Conservation (phyloP, 495 filamentous ascomycete genomes). For the Aspergillus nanangensis region DNA sequence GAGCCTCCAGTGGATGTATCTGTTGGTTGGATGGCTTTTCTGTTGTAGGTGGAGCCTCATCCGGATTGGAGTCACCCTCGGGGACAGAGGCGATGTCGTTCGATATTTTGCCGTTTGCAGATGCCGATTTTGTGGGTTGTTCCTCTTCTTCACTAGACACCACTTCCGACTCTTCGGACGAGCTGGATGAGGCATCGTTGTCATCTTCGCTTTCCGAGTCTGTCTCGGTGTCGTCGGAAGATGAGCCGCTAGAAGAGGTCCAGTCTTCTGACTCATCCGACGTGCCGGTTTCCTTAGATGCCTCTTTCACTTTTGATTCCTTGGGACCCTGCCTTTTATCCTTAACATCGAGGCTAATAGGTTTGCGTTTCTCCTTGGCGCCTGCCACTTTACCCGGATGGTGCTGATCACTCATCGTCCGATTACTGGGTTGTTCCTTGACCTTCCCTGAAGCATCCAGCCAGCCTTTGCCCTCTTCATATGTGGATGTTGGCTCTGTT, state of each 20-base stretch:
- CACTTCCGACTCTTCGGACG: conserved; percentile 22
- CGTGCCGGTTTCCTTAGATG: conserved; percentile 13
- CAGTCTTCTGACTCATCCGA: conserved; percentile 35
- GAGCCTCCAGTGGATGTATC: conserved; percentile 80
- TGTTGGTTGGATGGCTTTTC: conserved; percentile 35
- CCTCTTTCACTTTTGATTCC: conserved; percentile 3
- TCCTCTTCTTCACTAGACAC: conserved; percentile 14
- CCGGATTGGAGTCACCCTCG: background rate
- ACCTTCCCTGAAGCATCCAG: conserved; percentile 73
- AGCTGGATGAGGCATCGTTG: conserved; percentile 18
- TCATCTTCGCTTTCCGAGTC: conserved; percentile 25
- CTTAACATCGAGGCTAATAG: conserved; percentile 2
- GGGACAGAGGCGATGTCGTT: no score
- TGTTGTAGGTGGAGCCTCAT: no score
- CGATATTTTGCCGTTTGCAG: no score
- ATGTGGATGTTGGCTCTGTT: conserved; percentile 28
- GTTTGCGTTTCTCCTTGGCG: conserved; percentile 31
- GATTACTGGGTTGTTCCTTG: conserved; percentile 52
- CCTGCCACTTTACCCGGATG: conserved; percentile 33
- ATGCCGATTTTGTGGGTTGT: background rate
- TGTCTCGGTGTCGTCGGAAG: conserved; percentile 24
- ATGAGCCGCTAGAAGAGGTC: conserved; percentile 42
- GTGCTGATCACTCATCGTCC: conserved; percentile 27
- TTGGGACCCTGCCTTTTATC: background rate
- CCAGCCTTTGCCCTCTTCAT: conserved; percentile 78